A percentile compares a stretch with the other conserved stretches of the same genome.
Conservation (phyloP, 768 basidiomycete genomes). For the Tylopilus sp. region DNA sequence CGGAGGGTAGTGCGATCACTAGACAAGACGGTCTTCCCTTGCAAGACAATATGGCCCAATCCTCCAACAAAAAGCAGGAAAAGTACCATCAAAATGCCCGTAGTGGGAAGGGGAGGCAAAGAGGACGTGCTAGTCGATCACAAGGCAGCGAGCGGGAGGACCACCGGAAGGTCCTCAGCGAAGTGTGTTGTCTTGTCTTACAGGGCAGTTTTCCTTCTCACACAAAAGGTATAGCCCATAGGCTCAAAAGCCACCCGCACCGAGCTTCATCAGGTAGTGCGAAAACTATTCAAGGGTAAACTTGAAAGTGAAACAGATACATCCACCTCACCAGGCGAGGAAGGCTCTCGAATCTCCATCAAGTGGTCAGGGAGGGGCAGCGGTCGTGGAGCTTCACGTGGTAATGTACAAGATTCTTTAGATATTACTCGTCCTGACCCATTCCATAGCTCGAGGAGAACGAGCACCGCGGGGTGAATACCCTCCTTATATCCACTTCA, state of each 20-base stretch:
- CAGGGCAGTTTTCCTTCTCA: constrained; percentile 14
- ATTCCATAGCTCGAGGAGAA: constrained; percentile 31
- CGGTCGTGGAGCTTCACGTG: constrained; percentile 43
- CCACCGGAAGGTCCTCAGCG: constrained; percentile 70
- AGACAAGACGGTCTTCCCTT: constrained; percentile 5
- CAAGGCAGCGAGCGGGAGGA: constrained; percentile 53
- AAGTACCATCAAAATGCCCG: constrained; percentile 41
- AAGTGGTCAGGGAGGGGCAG: constrained; percentile 65
- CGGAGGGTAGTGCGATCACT: constrained; percentile 22
- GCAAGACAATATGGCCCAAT: constrained; percentile 19
- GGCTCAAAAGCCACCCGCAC: constrained; percentile 77
- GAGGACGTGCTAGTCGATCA: constrained; percentile 39
- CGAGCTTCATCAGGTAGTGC: constrained; percentile 74
- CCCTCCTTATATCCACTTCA: constrained; percentile 93
- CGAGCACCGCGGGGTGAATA: constrained; percentile 59
- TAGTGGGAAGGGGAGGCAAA: constrained; percentile 44
- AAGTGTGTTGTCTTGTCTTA: constrained; percentile 52
- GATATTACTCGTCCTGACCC: not conserved
- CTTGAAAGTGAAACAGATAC: constrained; percentile 80
- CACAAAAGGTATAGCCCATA: constrained; percentile 59
- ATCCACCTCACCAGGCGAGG: constrained; percentile 46
- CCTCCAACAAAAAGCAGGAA: constrained; percentile 31
- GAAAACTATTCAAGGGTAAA: constrained; percentile 78
- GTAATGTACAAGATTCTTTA: constrained; percentile 5
- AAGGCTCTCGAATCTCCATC: constrained; percentile 74